Percentiles rank a stretch among this genome's conserved stretches.
Conservation (phyloP, 352 stramenopile species). For the Elongisporangium prolatum region DNA sequence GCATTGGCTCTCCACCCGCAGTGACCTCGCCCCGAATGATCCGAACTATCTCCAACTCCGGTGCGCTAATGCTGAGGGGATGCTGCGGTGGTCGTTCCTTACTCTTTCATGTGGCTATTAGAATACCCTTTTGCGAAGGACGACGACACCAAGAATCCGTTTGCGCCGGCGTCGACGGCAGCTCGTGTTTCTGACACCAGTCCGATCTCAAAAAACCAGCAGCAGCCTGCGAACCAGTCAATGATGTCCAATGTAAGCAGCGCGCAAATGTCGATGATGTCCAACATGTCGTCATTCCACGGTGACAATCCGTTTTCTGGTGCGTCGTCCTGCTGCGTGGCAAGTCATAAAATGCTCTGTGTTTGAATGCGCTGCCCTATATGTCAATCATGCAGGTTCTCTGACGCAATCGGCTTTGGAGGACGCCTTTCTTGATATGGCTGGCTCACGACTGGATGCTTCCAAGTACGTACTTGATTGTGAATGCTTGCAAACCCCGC, state of each 20-base stretch:
- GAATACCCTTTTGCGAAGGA: slow-evolving; percentile 70
- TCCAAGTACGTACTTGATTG: slow-evolving; percentile 56
- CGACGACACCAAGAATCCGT: slow-evolving; percentile 28
- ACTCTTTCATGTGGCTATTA: slow-evolving; percentile 4
- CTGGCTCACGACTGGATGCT: slow-evolving; percentile 64
- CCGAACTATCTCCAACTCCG: slow-evolving; percentile 59
- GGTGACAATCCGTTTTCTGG: slow-evolving; percentile 51
- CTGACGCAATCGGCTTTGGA: slow-evolving; percentile 79
- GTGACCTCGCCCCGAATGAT: slow-evolving; percentile 53
- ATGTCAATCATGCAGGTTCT: slow-evolving; percentile 21
- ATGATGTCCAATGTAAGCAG: slow-evolving; percentile 17
- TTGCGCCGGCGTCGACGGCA: neutral
- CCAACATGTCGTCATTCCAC: slow-evolving; percentile 51
- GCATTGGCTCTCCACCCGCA: slow-evolving; percentile 31
- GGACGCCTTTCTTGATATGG: slow-evolving; percentile 84
- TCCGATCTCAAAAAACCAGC: slow-evolving; percentile 6
- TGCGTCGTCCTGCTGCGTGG: slow-evolving; percentile 1
- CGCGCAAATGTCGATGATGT: slow-evolving; percentile 45
- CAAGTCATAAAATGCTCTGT: neutral
- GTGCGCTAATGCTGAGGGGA: slow-evolving; percentile 15
- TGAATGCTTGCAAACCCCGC: too few relatives aligned
- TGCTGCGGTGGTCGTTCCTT: neutral
- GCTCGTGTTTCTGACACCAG: neutral
- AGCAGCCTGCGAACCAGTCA: slow-evolving; percentile 14
- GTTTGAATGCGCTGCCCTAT: neutral